A percentile compares a stretch with the other conserved stretches of the same genome.
These are phyloP conservation scores for Mercurialis annua DNA, from an alignment of 345 rosid genomes.

Conservation along the genomic window DNA sequence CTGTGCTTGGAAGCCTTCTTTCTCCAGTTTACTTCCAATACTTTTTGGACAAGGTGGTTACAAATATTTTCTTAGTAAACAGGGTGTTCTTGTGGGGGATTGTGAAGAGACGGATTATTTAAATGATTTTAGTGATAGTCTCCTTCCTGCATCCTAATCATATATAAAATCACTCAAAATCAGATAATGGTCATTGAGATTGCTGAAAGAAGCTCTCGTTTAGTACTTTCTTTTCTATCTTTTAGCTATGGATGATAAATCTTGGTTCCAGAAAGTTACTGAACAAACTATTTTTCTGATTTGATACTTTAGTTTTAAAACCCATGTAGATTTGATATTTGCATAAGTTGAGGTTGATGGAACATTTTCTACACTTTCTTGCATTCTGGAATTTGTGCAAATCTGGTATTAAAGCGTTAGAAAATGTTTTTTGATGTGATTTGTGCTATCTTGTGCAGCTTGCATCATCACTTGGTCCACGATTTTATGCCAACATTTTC, in stretches of 20 bases:
- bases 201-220: no score
- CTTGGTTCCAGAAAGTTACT: neutral
- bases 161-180: no score
- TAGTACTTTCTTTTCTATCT: no score
- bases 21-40: constrained; percentile 69
- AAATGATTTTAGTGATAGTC: neutral
- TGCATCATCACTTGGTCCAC: constrained; percentile 96
- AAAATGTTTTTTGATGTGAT: constrained; percentile 3
- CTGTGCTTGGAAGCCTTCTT: constrained; percentile 62
- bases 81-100: neutral
- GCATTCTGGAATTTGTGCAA: neutral
- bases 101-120: neutral
- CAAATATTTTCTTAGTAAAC: neutral
- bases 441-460: constrained; percentile 52
- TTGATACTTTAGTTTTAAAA: neutral
- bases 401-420: neutral
- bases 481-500: constrained; percentile 89
- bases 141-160: neutral
- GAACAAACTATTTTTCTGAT: neutral
- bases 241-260: neutral
- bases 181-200: no score
- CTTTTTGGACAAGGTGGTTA: constrained; percentile 73
- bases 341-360: neutral
- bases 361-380: neutral
- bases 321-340: neutral